Conservation (phyloP, 2,329 filamentous ascomycete species). For the Capronia americana region DNA sequence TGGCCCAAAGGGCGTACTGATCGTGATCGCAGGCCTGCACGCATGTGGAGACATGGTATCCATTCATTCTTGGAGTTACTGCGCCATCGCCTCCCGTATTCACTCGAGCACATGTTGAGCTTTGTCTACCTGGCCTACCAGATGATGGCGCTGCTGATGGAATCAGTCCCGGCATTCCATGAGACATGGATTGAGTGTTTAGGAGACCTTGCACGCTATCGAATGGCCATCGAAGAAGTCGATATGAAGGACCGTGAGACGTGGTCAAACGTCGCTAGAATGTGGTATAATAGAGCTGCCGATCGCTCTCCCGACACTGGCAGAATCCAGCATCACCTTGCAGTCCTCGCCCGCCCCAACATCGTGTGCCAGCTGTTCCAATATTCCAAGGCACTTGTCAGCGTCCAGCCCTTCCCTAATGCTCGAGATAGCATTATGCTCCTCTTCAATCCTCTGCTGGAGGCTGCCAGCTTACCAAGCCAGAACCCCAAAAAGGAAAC, state of each 20-base stretch:
- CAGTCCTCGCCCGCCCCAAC: conserved; percentile 67
- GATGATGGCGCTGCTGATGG: conserved; percentile 85
- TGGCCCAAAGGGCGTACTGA: background rate
- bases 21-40: conserved; percentile 62
- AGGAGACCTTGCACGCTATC: conserved; percentile 81
- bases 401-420: conserved; percentile 61
- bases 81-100: conserved; percentile 74
- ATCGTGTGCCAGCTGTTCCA: conserved; percentile 61
- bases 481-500: conserved; percentile 42
- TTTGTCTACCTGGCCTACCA: conserved; percentile 90
- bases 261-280: conserved; percentile 79
- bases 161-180: conserved; percentile 81
- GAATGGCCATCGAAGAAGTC: conserved; percentile 90
- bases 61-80: conserved; percentile 82
- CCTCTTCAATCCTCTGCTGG: conserved; percentile 60
- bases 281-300: conserved; percentile 85
- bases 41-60: conserved; percentile 95
- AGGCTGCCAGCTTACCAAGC: conserved; percentile 24
- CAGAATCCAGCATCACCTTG: conserved; percentile 85
- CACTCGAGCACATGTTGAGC: conserved; percentile 84
- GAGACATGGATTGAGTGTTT: conserved; percentile 95
- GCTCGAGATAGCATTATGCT: conserved; percentile 63
- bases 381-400: conserved; percentile 64
- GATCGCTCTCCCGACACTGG: conserved; percentile 78
- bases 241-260: conserved; percentile 76